phyloP scores from a whole-genome alignment of 169 alveolate genomes.

The Blepharisma undulans region DNA sequence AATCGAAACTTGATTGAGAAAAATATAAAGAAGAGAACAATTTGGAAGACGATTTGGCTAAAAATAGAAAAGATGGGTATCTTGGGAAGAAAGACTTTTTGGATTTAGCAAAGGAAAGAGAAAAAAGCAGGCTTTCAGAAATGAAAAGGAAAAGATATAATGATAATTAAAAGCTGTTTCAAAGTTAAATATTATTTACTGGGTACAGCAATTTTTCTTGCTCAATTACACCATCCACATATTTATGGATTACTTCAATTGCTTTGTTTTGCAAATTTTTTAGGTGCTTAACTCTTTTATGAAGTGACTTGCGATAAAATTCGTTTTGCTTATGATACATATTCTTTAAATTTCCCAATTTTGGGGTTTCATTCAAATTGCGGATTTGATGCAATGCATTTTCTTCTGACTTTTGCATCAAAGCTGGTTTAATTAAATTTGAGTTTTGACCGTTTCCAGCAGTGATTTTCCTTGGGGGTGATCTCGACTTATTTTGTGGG shows the following conservation, averaged over 20 bases:
- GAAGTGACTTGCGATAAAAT: neutral
- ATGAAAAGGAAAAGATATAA: constrained; percentile 19
- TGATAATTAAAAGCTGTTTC: neutral
- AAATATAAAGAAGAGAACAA: constrained; percentile 49
- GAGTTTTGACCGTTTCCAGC: neutral
- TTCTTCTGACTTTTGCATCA: neutral
- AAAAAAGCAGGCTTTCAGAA: neutral
- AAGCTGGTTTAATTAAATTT: neutral
- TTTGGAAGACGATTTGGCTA: constrained; percentile 45
- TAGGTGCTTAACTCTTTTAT: neutral
- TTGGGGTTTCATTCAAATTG: neutral
- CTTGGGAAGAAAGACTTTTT: constrained; percentile 49
- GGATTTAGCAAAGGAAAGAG: neutral
- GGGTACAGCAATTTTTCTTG: neutral
- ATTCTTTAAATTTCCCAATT: neutral
- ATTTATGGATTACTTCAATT: neutral
- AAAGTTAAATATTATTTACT: too few species aligned
- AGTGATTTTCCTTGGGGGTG: neutral
- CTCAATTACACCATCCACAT: neutral
- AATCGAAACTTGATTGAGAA: constrained; percentile 56
- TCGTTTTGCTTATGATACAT: neutral
- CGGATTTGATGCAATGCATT: neutral
- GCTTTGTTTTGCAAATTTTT: neutral
- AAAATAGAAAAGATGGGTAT: constrained; percentile 58
- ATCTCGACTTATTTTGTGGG: neutral